These are phyloP conservation scores for Perkinsus chesapeaki DNA, from an alignment of 169 alveolate genomes.

Conservation along the genomic window DNA sequence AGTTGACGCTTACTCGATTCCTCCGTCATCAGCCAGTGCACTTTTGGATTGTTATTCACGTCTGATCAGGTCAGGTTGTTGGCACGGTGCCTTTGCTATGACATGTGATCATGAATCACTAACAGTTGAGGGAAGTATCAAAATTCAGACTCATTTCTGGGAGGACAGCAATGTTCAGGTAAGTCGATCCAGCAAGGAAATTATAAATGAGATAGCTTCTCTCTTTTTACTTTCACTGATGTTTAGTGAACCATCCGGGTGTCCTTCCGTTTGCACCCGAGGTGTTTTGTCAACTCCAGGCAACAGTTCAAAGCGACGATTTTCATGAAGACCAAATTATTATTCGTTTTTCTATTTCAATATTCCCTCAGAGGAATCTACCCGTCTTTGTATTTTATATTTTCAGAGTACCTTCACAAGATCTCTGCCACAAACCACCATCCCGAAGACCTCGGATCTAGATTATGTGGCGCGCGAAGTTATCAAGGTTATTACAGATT, in stretches of 20 bases:
- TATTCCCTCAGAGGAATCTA: background rate
- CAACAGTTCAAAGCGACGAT: too few relatives aligned
- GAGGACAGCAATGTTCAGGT: background rate
- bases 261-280: background rate
- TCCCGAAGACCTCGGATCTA: background rate
- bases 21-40: too few relatives aligned
- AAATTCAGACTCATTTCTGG: background rate
- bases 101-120: too few relatives aligned
- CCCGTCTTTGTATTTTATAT: background rate
- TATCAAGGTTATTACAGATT: background rate
- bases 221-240: background rate
- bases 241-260: background rate
- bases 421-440: background rate
- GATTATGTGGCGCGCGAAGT: background rate
- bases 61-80: background rate
- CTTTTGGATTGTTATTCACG: too few relatives aligned
- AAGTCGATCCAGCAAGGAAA: background rate
- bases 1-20: too few relatives aligned
- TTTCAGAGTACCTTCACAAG: background rate
- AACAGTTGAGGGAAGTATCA: background rate
- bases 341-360: too few relatives aligned
- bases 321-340: too few relatives aligned
- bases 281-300: background rate
- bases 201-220: background rate
- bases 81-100: background rate